These are phyloP conservation scores for Barnettozyma vustinii DNA, from an alignment of 805 yeast species.

Conservation along the genomic window DNA sequence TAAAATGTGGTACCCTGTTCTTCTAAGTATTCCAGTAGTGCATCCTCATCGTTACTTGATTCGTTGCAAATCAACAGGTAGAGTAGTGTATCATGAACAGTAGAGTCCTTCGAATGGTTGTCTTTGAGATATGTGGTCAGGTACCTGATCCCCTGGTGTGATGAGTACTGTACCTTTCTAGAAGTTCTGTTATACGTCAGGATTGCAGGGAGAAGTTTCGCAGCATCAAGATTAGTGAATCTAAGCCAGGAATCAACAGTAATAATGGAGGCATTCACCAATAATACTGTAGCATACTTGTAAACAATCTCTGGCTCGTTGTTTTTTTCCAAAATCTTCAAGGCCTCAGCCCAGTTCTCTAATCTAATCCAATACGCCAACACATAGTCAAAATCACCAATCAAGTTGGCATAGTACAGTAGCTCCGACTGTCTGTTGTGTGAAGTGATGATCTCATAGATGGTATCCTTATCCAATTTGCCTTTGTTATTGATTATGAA, in stretches of 20 bases:
- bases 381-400: conserved; percentile 65
- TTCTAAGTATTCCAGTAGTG: conserved; percentile 46
- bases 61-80: conserved; percentile 50
- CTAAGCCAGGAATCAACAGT: conserved; percentile 81
- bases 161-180: conserved; percentile 33
- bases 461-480: conserved; percentile 56
- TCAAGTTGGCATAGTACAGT: conserved; percentile 58
- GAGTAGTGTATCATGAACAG: conserved; percentile 65
- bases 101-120: conserved; percentile 36
- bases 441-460: conserved; percentile 64
- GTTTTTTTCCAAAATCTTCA: conserved; percentile 48
- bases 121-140: conserved; percentile 49
- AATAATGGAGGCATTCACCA: conserved; percentile 60
- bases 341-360: conserved; percentile 70
- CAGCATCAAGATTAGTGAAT: conserved; percentile 47
- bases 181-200: conserved; percentile 56
- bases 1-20: conserved; percentile 31
- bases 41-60: conserved; percentile 34
- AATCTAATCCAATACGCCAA: conserved; percentile 61
- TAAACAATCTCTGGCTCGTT: conserved; percentile 49
- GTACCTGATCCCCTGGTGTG: conserved; percentile 64
- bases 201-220: conserved; percentile 69
- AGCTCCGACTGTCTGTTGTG: conserved; percentile 63
- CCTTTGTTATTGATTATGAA: conserved; percentile 48
- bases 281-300: conserved; percentile 60